Base-by-base conservation (phyloP, 202 grass and related monocot genomes). In the Carex sylvatica region DNA sequence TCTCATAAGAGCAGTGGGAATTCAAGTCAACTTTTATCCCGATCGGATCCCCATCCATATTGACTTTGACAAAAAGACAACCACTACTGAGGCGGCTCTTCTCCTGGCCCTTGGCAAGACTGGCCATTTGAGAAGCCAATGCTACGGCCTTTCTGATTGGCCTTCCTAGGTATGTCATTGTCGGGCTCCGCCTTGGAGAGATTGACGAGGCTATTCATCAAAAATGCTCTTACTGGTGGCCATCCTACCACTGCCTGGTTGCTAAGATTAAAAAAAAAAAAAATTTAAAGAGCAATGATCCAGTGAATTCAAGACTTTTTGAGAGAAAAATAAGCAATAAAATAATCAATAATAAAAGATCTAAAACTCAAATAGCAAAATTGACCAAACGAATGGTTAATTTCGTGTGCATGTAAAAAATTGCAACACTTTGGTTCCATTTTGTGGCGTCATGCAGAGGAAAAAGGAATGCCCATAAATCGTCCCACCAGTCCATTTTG, bases 1-100 rank as follows among this genome's bases (percentile, higher is more conserved):
- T 36, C 70, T 85, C 83, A 78, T 85, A 88, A 78, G 83, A 88
- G 51, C 49, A 38, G 65, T 88, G 83, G 36, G 79, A 79, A 38
- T 61, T 82, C 38, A 88, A 80, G 70, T 88, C 60, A 6, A 88
- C 77, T 78, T 88, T 88, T 74, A 83, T 88, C 22, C 87, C 87
- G 7, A 88, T 88, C 4, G 83, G 87, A 85, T 88, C 87, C n/a
- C 87, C 87, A 62, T 85, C 87, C 87, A 88, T 85, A 4, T 88
- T 88, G 30, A 88, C 83, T 23, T 88, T 88, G 8, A 88, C 78
- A 52, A 85, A 36, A 33, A 61, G 56, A 38, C 75, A 88, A 6
- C 30, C 67, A 44, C 38, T 22, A 28, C 46, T 1, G 7, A 33
- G 10, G 15, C 7, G 36, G 51, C n/a, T 71, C 28, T 85, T 78